Evolutionary conservation across 192 early-diverging fungal species (phyloP).

Genomic region (Linderina pennispora): DNA sequence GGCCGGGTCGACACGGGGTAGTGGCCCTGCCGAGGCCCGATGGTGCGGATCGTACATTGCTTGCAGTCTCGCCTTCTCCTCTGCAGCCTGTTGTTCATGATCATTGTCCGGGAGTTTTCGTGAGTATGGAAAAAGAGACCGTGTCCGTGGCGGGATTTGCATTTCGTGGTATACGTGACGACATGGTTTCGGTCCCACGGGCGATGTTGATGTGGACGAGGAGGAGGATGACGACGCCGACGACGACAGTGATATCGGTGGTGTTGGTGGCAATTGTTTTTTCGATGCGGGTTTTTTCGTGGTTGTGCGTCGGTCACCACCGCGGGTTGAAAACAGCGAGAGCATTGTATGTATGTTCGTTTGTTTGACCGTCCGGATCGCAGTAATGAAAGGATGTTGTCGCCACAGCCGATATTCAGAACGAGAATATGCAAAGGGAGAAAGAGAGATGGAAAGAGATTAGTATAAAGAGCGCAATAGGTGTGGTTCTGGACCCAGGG

Average conservation of each 20-base stretch:
- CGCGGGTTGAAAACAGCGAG: slow-evolving; percentile 31
- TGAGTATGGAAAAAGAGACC: slow-evolving; percentile 17
- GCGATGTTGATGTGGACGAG: neutral
- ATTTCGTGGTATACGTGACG: slow-evolving; percentile 5
- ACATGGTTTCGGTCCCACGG: too few species aligned
- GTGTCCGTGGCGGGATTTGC: slow-evolving; percentile 29
- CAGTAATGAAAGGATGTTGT: too few species aligned
- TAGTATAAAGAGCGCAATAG: too few species aligned
- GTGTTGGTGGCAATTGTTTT: neutral
- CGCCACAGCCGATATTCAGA: too few species aligned
- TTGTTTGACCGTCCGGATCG: too few species aligned
- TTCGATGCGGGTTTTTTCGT: too few species aligned
- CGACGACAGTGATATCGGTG: neutral
- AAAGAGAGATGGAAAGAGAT: too few species aligned
- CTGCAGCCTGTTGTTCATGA: slow-evolving; percentile 45
- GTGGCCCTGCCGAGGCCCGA: too few species aligned
- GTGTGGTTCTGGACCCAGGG: too few species aligned
- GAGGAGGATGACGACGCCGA: slow-evolving; percentile 2
- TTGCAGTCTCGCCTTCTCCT: slow-evolving; percentile 25
- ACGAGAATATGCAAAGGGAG: too few species aligned
- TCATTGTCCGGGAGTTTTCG: too few species aligned
- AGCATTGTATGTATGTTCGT: slow-evolving; percentile 9
- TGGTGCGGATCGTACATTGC: slow-evolving; percentile 30
- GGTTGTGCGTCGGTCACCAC: slow-evolving; percentile 17
- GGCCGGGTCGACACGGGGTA: too few species aligned